These are phyloP conservation scores for Forsythia suspensa DNA, from an alignment of 257 asterid species.

Conservation along the genomic window DNA sequence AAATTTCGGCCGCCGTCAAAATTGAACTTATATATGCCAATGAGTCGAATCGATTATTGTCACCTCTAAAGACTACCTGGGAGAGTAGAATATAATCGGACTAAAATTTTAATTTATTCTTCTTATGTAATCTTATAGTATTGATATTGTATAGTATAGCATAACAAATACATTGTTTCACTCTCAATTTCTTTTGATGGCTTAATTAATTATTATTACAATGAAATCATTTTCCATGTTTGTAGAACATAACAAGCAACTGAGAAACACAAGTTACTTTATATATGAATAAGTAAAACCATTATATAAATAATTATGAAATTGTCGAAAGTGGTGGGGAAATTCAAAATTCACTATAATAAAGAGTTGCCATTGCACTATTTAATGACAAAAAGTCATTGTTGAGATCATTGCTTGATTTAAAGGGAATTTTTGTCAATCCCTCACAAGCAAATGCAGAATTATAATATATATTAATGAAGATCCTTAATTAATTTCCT, in stretches of 20 bases:
- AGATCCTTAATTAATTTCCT: background rate
- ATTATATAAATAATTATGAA: constrained; percentile 20
- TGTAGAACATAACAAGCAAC: background rate
- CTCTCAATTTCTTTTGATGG: background rate
- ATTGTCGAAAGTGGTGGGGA: constrained; percentile 21
- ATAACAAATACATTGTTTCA: background rate
- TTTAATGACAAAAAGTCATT: constrained; percentile 2
- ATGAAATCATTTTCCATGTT: background rate
- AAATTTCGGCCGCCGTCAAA: too few species aligned
- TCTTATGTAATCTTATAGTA: too few species aligned
- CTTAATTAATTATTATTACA: background rate
- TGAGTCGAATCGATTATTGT: too few species aligned
- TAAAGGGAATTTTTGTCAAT: constrained; percentile 20
- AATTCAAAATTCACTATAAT: constrained; percentile 37
- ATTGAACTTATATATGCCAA: too few species aligned
- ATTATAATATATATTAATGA: background rate
- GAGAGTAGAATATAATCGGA: background rate
- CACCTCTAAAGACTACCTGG: too few species aligned
- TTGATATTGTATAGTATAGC: too few species aligned
- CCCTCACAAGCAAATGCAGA: background rate
- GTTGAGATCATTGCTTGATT: constrained; percentile 16
- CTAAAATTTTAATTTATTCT: too few species aligned
- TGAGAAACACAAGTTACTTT: background rate
- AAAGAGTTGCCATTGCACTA: background rate
- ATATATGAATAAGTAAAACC: constrained; percentile 9